Conservation (phyloP, 2,329 filamentous ascomycete genomes). For the Myriosclerotinia curreyana region DNA sequence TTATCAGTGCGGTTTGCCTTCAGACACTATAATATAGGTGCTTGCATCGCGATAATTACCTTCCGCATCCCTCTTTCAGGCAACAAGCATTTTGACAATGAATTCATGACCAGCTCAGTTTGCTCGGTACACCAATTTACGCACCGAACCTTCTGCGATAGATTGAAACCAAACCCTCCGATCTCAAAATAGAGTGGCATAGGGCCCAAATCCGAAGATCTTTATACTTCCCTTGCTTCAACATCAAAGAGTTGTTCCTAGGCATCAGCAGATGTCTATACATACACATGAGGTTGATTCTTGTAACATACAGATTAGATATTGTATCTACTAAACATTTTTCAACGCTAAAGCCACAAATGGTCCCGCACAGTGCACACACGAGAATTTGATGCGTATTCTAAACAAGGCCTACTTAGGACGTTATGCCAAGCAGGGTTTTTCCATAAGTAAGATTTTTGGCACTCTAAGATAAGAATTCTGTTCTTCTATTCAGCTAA, state of each 20-base stretch:
- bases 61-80: neutral
- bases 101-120: neutral
- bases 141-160: neutral
- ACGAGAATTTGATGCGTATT: neutral
- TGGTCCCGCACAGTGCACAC: neutral
- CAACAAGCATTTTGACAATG: neutral
- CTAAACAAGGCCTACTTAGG: neutral
- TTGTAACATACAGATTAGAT: neutral
- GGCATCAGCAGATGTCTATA: neutral
- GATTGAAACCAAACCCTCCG: neutral
- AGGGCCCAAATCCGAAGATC: neutral
- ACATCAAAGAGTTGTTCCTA: neutral
- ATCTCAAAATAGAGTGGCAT: neutral
- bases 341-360: neutral
- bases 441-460: neutral
- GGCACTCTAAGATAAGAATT: neutral
- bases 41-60: too few relatives aligned
- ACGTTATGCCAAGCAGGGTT: neutral
- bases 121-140: neutral
- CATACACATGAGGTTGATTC: neutral
- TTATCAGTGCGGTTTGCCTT: neutral
- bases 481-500: neutral
- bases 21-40: too few relatives aligned
- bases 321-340: neutral
- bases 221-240: neutral